Percentiles rank a stretch among this genome's conserved stretches.
Evolutionary conservation across 805 yeast species (phyloP).

Genomic region (Saccharomycopsis vini): DNA sequence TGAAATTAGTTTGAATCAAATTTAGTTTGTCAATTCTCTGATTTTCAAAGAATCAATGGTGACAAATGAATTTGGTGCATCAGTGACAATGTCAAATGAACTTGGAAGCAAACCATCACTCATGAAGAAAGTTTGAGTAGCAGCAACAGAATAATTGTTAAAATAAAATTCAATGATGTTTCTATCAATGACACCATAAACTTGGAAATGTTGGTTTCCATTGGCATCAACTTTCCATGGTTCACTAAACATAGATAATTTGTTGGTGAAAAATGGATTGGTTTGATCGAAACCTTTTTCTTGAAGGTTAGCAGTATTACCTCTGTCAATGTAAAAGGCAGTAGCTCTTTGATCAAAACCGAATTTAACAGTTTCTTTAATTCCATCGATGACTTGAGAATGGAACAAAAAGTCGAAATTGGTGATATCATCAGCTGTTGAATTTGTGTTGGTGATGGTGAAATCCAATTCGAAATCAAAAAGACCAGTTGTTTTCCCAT

Average conservation of each 20-base stretch:
- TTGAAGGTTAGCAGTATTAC: conserved; percentile 20
- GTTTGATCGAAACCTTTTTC: conserved; percentile 21
- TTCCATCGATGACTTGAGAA: conserved; percentile 18
- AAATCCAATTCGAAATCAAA: conserved; percentile 24
- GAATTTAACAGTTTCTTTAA: conserved; percentile 21
- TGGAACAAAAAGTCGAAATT: conserved; percentile 21
- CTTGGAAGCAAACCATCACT: too few species aligned
- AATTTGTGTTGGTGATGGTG: conserved; percentile 18
- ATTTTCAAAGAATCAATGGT: too few species aligned
- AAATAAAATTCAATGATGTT: conserved; percentile 27
- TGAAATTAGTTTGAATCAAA: too few species aligned
- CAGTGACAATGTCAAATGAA: too few species aligned
- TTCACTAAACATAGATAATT: conserved; percentile 22
- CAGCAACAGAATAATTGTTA: conserved; percentile 25
- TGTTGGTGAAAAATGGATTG: conserved; percentile 26
- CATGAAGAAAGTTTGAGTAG: conserved; percentile 27
- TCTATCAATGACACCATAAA: conserved; percentile 26
- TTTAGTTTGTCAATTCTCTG: too few species aligned
- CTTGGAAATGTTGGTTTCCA: conserved; percentile 21
- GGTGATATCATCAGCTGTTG: conserved; percentile 15
- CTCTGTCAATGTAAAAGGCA: conserved; percentile 26
- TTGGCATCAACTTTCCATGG: conserved; percentile 19
- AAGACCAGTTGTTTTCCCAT: conserved; percentile 20
- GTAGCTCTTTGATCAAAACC: conserved; percentile 24
- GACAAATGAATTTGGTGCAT: too few species aligned